Percentiles rank a stretch among this genome's conserved stretches.
Conservation (phyloP, 78 protist species). For the Pigoraptor vietnamica region DNA sequence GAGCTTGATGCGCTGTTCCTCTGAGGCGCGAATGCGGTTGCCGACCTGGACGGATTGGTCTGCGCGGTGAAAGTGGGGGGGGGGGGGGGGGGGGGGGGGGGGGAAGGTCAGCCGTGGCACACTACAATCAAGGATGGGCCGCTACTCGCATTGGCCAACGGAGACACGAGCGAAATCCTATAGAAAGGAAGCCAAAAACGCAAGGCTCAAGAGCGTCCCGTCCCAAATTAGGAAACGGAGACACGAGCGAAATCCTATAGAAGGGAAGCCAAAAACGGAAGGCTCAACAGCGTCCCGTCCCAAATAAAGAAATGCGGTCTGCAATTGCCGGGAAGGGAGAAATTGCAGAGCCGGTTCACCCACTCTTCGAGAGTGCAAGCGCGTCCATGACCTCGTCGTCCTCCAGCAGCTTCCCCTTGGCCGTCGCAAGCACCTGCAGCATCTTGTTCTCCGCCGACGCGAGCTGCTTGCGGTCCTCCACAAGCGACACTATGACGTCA, state of each 20-base stretch:
- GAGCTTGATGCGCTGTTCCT: not conserved
- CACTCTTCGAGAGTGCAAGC: constrained; percentile 25
- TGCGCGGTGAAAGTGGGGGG: too few relatives aligned
- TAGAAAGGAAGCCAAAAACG: too few relatives aligned
- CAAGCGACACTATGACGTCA: constrained; percentile 7
- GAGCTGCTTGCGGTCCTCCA: not conserved
- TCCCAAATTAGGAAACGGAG: not conserved
- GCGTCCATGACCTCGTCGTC: constrained; percentile 79
- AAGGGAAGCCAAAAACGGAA: too few relatives aligned
- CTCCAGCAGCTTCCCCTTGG: constrained; percentile 60
- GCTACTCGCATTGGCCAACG: not conserved
- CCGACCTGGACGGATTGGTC: not conserved
- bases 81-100: too few relatives aligned
- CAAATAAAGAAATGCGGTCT: too few relatives aligned
- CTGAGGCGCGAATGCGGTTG: not conserved
- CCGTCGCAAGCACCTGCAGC: constrained; percentile 31
- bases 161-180: not conserved
- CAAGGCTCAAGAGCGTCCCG: not conserved
- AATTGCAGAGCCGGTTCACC: too few relatives aligned
- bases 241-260: not conserved
- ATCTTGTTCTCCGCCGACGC: constrained; percentile 45
- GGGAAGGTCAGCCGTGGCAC: too few relatives aligned
- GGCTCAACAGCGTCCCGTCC: too few relatives aligned
- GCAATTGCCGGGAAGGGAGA: too few relatives aligned
- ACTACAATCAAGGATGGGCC: too few relatives aligned